phyloP scores from a whole-genome alignment of 208 protist species.

The Spongospora subterranea region DNA sequence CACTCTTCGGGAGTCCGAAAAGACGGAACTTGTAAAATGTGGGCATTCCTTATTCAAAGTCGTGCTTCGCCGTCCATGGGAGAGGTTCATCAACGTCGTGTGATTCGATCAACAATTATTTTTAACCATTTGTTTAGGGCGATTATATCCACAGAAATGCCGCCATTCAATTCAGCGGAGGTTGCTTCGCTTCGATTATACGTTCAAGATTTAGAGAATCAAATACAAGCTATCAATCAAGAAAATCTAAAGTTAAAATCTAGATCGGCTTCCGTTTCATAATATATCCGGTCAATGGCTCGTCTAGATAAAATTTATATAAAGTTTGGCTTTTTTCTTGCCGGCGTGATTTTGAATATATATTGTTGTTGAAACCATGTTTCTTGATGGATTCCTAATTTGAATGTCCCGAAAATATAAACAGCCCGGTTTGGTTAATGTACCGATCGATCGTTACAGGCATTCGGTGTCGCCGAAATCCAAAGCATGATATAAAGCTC shows the following conservation, averaged over 20 bases:
- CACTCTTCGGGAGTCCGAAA: background rate
- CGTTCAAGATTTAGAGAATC: conserved; percentile 5
- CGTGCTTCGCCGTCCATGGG: background rate
- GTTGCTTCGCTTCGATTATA: background rate
- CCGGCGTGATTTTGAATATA: too few relatives aligned
- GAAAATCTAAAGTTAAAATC: background rate
- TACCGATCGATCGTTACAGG: too few relatives aligned
- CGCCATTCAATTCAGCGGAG: conserved; percentile 11
- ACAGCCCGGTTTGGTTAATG: too few relatives aligned
- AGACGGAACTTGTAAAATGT: background rate
- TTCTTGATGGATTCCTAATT: too few relatives aligned
- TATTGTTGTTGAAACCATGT: too few relatives aligned
- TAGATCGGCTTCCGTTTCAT: background rate
- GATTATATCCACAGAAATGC: conserved; percentile 11
- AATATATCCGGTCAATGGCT: too few relatives aligned
- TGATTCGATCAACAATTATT: background rate
- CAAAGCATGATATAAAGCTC: too few relatives aligned
- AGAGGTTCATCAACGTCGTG: background rate
- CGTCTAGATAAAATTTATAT: too few relatives aligned
- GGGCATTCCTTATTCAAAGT: conserved; percentile 3
- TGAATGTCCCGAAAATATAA: too few relatives aligned
- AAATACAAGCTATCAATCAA: background rate
- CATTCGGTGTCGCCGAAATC: too few relatives aligned
- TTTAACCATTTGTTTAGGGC: background rate
- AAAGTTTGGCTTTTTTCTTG: too few relatives aligned